Evolutionary conservation across 1,284 basidiomycete genomes (phyloP).

Genomic region (Ganoderma boninense): DNA sequence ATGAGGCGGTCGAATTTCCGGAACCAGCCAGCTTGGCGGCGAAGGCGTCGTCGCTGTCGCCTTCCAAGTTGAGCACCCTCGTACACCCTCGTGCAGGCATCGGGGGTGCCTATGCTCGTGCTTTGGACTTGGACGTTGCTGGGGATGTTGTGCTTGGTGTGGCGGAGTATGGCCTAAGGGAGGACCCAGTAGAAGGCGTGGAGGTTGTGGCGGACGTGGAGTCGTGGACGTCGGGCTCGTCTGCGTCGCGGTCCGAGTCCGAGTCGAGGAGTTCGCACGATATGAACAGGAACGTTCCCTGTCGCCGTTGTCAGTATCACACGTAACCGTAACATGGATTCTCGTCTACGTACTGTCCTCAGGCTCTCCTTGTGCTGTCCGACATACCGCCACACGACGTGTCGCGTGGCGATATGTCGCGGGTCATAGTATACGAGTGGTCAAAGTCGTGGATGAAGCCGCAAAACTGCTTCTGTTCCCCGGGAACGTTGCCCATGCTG

Average conservation of each 20-base stretch:
- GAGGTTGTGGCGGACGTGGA: conserved; percentile 24
- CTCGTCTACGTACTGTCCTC: not conserved
- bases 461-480: not conserved
- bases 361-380: conserved; percentile 1
- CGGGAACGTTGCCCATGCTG: conserved; percentile 10
- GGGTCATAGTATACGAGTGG: conserved; percentile 8
- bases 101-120: not conserved
- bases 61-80: not conserved
- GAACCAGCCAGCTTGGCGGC: too few relatives aligned
- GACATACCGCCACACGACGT: too few relatives aligned
- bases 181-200: conserved; percentile 33
- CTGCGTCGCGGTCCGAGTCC: too few relatives aligned
- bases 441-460: conserved; percentile 24
- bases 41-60: not conserved
- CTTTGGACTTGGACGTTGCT: not conserved
- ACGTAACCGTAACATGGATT: not conserved
- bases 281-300: conserved; percentile 11
- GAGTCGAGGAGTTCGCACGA: not conserved
- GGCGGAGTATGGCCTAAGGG: conserved; percentile 23
- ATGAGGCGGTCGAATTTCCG: too few relatives aligned
- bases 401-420: not conserved
- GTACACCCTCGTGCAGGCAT: not conserved
- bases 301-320: not conserved
- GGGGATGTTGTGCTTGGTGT: conserved; percentile 17
- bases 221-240: conserved; percentile 20